Evolutionary conservation across 192 early-diverging fungal genomes (phyloP).

Genomic region (Paraglomus brasilianum): DNA sequence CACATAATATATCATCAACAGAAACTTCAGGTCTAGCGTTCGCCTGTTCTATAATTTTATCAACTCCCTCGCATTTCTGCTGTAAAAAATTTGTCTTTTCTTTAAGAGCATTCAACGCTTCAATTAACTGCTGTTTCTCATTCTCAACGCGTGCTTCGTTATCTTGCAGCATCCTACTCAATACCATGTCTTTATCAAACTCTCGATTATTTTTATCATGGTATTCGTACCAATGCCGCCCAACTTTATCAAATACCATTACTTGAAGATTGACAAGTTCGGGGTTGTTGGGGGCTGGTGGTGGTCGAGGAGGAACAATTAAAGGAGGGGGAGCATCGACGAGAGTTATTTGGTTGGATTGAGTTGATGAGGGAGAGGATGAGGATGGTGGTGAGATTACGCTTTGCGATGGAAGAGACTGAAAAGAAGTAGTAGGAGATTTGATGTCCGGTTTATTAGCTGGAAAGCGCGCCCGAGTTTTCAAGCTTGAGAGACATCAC

Average conservation of each 20-base stretch:
- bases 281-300: constrained; percentile 35
- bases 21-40: constrained; percentile 57
- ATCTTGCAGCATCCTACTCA: constrained; percentile 69
- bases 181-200: constrained; percentile 64
- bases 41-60: constrained; percentile 50
- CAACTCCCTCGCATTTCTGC: constrained; percentile 59
- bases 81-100: constrained; percentile 66
- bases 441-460: constrained; percentile 61
- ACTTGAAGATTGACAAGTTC: constrained; percentile 54
- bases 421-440: constrained; percentile 47
- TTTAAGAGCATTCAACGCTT: constrained; percentile 60
- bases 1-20: constrained; percentile 62
- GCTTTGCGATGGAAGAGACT: not conserved
- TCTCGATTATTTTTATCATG: constrained; percentile 57
- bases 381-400: not conserved
- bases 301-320: not conserved
- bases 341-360: constrained; percentile 36
- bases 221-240: constrained; percentile 53
- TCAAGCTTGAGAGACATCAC: constrained; percentile 32
- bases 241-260: constrained; percentile 62
- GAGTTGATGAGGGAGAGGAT: constrained; percentile 29
- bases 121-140: constrained; percentile 54
- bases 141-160: constrained; percentile 64
- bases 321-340: constrained; percentile 15
- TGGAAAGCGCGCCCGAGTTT: constrained; percentile 31